Conservation (phyloP, 495 filamentous ascomycete species). For the Aspergillus mulundensis region DNA sequence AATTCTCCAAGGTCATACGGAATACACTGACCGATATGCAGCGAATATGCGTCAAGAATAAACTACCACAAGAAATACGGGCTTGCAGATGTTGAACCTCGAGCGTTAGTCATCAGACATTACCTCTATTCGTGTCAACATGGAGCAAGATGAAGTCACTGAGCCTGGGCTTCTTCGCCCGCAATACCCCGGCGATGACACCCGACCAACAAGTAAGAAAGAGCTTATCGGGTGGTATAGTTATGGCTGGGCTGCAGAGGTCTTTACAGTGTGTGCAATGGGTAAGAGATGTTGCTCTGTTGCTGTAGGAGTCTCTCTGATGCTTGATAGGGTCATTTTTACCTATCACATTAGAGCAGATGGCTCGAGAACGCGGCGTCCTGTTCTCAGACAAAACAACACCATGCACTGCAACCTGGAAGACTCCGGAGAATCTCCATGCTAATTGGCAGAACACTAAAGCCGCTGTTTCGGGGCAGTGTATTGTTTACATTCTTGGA, state of each 20-base stretch:
- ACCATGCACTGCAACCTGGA: slow-evolving; percentile 60
- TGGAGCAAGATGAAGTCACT: slow-evolving; percentile 22
- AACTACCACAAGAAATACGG: background rate
- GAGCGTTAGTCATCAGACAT: background rate
- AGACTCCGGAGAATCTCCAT: slow-evolving; percentile 17
- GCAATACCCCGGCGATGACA: slow-evolving; percentile 78
- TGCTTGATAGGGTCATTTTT: slow-evolving; percentile 74
- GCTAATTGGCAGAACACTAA: slow-evolving; percentile 16
- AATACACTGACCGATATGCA: background rate
- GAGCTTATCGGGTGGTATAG: slow-evolving; percentile 94
- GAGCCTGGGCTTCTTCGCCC: slow-evolving; percentile 21
- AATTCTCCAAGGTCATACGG: background rate
- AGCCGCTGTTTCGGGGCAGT: slow-evolving; percentile 55
- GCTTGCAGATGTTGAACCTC: background rate
- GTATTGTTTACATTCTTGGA: slow-evolving; percentile 77
- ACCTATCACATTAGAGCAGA: slow-evolving; percentile 90
- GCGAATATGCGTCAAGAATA: background rate
- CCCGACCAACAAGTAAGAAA: slow-evolving; percentile 75
- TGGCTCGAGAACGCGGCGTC: slow-evolving; percentile 85
- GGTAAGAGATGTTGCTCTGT: slow-evolving; percentile 45
- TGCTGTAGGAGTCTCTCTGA: background rate
- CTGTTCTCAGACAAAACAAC: slow-evolving; percentile 68
- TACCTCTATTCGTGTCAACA: slow-evolving; percentile 14
- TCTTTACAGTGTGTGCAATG: slow-evolving; percentile 87
- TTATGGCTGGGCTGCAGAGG: slow-evolving; percentile 96